A percentile compares a stretch with the other conserved stretches of the same genome.
Evolutionary conservation across 73 alveolate genomes (phyloP).

Genomic region (Paramecium primaurelia): DNA sequence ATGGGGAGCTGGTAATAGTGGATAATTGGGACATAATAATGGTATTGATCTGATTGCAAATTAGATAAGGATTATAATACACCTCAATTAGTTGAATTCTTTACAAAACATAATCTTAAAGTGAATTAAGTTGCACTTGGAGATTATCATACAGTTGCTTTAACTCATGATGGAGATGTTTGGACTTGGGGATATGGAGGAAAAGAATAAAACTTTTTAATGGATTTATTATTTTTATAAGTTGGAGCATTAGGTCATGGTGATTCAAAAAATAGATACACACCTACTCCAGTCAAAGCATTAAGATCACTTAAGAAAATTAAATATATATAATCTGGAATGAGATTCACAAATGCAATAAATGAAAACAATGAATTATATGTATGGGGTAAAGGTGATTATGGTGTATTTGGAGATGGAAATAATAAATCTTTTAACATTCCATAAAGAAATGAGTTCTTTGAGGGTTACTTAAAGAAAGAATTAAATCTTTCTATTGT

Average conservation of each 20-base stretch:
- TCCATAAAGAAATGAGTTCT: conserved; percentile 47
- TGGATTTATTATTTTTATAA: conserved; percentile 33
- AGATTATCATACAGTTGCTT: conserved; percentile 83
- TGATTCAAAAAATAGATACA: conserved; percentile 64
- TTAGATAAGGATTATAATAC: conserved; percentile 41
- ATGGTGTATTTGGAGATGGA: conserved; percentile 65
- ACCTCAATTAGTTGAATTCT: conserved; percentile 57
- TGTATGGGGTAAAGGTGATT: conserved; percentile 65
- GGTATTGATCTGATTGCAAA: not conserved
- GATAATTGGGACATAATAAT: conserved; percentile 51
- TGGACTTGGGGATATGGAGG: conserved; percentile 95
- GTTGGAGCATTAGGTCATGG: conserved; percentile 73
- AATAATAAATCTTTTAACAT: conserved; percentile 1
- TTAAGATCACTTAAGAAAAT: conserved; percentile 60
- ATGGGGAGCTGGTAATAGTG: conserved; percentile 34
- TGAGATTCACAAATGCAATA: conserved; percentile 48
- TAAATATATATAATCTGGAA: conserved; percentile 37
- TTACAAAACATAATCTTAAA: conserved; percentile 43
- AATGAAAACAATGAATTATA: conserved; percentile 43
- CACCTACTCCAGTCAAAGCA: conserved; percentile 61
- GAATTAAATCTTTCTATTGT: not conserved
- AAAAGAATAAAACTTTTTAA: conserved; percentile 55
- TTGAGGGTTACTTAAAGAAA: conserved; percentile 44
- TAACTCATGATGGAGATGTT: conserved; percentile 85
- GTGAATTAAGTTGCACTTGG: conserved; percentile 84